Percentiles rank a stretch among this genome's conserved stretches.
Evolutionary conservation across 2,329 filamentous ascomycete species (phyloP).

Genomic region (Xylariaceae sp.): DNA sequence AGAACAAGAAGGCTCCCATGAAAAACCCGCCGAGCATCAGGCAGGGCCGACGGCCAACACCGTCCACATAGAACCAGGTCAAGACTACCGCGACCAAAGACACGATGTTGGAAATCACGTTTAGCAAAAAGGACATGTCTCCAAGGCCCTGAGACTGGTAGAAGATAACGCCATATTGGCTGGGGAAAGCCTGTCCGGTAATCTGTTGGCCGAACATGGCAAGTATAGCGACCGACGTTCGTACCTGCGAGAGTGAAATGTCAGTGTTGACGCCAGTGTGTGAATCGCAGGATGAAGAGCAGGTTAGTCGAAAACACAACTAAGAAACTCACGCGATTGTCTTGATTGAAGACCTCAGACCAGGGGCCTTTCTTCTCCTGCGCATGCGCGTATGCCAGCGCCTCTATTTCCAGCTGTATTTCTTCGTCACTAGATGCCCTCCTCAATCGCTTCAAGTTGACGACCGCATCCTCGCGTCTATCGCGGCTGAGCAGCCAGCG

Average conservation of each 20-base stretch:
- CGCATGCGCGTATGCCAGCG: conserved; percentile 4
- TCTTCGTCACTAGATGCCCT: conserved; percentile 3
- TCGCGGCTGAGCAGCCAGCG: conserved; percentile 6
- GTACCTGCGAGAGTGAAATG: conserved; percentile 1
- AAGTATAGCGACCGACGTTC: conserved; percentile 5
- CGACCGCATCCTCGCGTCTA: conserved; percentile 4
- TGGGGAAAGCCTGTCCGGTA: conserved; percentile 8
- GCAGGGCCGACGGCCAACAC: conserved; percentile 6
- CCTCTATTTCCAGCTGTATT: conserved; percentile 7
- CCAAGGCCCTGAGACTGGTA: conserved; percentile 9
- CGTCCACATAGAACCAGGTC: conserved; percentile 8
- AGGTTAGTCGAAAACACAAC: too few relatives aligned
- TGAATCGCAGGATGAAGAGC: not conserved
- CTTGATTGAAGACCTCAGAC: conserved; percentile 7
- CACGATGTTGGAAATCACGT: conserved; percentile 4
- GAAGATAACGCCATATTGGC: conserved; percentile 9
- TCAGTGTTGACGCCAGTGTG: not conserved
- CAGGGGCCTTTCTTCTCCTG: conserved; percentile 8
- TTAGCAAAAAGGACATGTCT: conserved; percentile 6
- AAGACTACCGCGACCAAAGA: conserved; percentile 6
- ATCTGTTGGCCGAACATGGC: conserved; percentile 11
- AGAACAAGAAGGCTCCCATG: conserved; percentile 8
- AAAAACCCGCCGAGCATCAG: conserved; percentile 9
- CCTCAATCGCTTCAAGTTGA: conserved; percentile 3
- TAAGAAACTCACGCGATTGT: too few relatives aligned